These are phyloP conservation scores for Cicer yamashitae DNA, from an alignment of 306 rosid genomes.

Conservation along the genomic window DNA sequence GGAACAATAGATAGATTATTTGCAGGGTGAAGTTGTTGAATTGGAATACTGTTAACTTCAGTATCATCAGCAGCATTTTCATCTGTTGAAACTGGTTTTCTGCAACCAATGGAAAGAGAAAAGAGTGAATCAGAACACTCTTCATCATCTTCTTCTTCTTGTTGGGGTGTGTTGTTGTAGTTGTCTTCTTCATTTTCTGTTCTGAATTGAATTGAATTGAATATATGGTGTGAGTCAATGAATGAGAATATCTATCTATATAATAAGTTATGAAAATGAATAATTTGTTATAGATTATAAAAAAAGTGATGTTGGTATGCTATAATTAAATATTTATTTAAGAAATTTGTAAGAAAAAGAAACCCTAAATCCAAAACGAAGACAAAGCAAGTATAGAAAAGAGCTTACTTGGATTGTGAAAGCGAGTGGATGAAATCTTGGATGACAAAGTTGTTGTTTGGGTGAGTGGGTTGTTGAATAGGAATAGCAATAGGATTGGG, in stretches of 20 bases:
- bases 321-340: too few relatives aligned
- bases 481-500: not conserved
- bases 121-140: conserved; percentile 58
- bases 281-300: not conserved
- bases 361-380: too few relatives aligned
- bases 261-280: not conserved
- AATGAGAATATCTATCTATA: too few relatives aligned
- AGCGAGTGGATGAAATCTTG: conserved; percentile 39
- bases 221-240: not conserved
- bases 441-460: conserved; percentile 17
- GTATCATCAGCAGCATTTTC: not conserved
- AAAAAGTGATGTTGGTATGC: too few relatives aligned
- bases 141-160: conserved; percentile 13
- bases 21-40: conserved; percentile 2
- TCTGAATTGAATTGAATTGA: conserved; percentile 44
- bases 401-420: conserved; percentile 55
- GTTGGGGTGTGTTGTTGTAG: conserved; percentile 13
- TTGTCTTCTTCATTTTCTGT: conserved; percentile 48
- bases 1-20: not conserved
- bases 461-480: conserved; percentile 37
- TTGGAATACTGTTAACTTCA: conserved; percentile 54
- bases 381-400: not conserved
- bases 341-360: too few relatives aligned
- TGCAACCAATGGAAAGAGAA: conserved; percentile 53
- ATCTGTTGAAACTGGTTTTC: conserved; percentile 35